A percentile compares a stretch with the other conserved stretches of the same genome.
Evolutionary conservation across 1,284 basidiomycete species (phyloP).

Genomic region (Melampsora larici-populina): DNA sequence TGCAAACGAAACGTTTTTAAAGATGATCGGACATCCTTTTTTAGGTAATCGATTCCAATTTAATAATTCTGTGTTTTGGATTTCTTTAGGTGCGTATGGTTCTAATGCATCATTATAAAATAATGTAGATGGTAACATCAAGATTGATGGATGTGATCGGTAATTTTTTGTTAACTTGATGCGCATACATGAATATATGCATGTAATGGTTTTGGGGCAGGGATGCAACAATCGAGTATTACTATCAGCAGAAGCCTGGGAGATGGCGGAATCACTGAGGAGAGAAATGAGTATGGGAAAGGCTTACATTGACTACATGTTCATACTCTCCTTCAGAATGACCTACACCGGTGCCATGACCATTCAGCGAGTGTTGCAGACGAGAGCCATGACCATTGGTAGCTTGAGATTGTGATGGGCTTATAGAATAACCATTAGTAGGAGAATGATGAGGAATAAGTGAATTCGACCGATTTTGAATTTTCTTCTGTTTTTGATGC

Average conservation of each 20-base stretch:
- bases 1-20: conserved; percentile 50
- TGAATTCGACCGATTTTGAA: neutral
- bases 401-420: neutral
- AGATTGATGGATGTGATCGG: conserved; percentile 54
- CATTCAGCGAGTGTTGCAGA: too few species aligned
- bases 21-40: conserved; percentile 52
- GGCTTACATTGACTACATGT: too few species aligned
- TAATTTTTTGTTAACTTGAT: conserved; percentile 53
- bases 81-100: conserved; percentile 44
- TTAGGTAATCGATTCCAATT: conserved; percentile 51
- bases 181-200: too few species aligned
- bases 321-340: too few species aligned
- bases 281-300: too few species aligned
- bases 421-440: conserved; percentile 3
- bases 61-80: conserved; percentile 44
- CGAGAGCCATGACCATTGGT: conserved; percentile 9
- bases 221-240: too few species aligned
- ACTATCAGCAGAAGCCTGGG: too few species aligned
- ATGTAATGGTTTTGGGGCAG: neutral
- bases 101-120: conserved; percentile 55
- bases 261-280: too few species aligned
- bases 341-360: too few species aligned
- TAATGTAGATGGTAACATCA: conserved; percentile 54
- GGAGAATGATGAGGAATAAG: neutral
- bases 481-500: conserved; percentile 45